These are phyloP conservation scores for Pezicula radicicola DNA, from an alignment of 2,329 filamentous ascomycete genomes.

Conservation along the genomic window DNA sequence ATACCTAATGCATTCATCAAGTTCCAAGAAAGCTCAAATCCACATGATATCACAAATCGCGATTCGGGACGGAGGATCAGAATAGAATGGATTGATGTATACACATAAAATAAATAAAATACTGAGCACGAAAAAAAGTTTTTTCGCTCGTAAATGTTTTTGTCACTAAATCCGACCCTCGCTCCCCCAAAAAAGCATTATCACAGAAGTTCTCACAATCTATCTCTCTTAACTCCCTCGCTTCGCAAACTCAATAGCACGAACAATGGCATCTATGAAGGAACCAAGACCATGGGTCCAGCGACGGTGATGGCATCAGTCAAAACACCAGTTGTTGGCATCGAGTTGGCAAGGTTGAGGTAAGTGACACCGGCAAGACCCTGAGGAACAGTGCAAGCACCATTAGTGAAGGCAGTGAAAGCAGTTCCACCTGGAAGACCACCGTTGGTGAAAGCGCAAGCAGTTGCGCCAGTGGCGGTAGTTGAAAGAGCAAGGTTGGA, in stretches of 20 bases:
- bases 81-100: conserved; percentile 17
- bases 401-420: conserved; percentile 54
- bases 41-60: too few relatives aligned
- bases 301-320: conserved; percentile 64
- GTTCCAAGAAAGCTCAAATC: too few relatives aligned
- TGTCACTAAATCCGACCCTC: background rate
- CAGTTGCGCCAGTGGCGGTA: conserved; percentile 48
- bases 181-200: background rate
- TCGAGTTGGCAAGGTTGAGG: conserved; percentile 58
- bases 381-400: conserved; percentile 59
- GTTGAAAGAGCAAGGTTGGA: conserved; percentile 46
- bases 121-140: background rate
- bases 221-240: background rate
- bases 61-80: conserved; percentile 13
- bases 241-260: too few relatives aligned
- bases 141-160: background rate
- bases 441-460: conserved; percentile 68
- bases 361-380: conserved; percentile 63
- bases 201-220: background rate
- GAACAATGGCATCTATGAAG: conserved; percentile 16
- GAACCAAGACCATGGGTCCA: conserved; percentile 56
- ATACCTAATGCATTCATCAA: background rate
- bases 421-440: conserved; percentile 52
- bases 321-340: conserved; percentile 47
- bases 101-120: conserved; percentile 3